Percentiles rank a stretch among this genome's conserved stretches.
phyloP scores from a whole-genome alignment of 805 yeast species.

The Jamesozyma spencerorum region DNA sequence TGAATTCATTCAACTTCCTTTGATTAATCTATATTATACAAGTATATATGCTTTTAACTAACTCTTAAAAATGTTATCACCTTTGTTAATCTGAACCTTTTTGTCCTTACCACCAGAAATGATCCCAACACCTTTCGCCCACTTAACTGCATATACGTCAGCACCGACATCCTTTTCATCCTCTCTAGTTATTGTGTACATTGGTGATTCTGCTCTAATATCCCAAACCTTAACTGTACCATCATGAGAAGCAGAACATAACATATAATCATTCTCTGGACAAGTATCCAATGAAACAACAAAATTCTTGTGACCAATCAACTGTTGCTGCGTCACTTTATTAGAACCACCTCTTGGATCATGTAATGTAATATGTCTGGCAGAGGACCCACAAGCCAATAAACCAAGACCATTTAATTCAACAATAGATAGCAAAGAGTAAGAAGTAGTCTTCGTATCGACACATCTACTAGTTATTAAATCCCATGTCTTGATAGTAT shows the following conservation, averaged over 20 bases:
- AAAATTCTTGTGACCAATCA: constrained; percentile 85
- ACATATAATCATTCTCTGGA: constrained; percentile 72
- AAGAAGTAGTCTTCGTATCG: constrained; percentile 81
- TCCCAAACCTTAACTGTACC: constrained; percentile 96
- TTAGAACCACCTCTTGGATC: constrained; percentile 65
- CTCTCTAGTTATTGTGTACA: constrained; percentile 77
- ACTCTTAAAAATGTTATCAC: constrained; percentile 28
- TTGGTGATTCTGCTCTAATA: constrained; percentile 70
- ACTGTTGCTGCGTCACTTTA: constrained; percentile 58
- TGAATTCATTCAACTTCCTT: no score
- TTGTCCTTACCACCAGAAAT: constrained; percentile 93
- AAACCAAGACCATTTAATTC: constrained; percentile 60
- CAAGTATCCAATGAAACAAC: constrained; percentile 69
- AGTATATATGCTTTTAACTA: constrained; percentile 2
- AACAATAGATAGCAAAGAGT: constrained; percentile 67
- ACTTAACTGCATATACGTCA: constrained; percentile 78
- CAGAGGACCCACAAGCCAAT: constrained; percentile 89
- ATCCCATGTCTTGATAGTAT: constrained; percentile 94
- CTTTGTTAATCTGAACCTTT: constrained; percentile 72
- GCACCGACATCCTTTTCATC: constrained; percentile 40
- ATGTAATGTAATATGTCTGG: constrained; percentile 90
- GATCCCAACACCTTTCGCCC: constrained; percentile 74
- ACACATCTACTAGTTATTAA: constrained; percentile 75
- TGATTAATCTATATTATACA: neutral
- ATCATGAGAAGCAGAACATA: constrained; percentile 91